Percentiles rank a stretch among this genome's conserved stretches.
Evolutionary conservation across 73 alveolate species (phyloP).

Genomic region (Stentor roeselii): DNA sequence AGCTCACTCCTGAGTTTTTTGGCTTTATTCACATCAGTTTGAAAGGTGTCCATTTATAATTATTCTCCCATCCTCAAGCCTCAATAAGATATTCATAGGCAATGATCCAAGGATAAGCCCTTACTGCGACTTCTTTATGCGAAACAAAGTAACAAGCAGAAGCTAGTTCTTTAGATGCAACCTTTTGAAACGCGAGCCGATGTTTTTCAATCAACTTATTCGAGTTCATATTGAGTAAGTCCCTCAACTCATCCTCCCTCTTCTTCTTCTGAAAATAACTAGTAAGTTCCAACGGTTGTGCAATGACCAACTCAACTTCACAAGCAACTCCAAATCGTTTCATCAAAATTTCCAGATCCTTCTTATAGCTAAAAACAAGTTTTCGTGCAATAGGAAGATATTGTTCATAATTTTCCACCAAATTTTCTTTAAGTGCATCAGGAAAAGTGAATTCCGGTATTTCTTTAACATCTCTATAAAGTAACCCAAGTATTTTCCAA

Average conservation of each 20-base stretch:
- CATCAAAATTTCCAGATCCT: conserved; percentile 46
- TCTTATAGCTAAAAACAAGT: conserved; percentile 45
- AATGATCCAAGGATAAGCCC: conserved; percentile 14
- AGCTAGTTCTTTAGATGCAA: conserved; percentile 7
- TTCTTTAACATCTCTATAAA: conserved; percentile 50
- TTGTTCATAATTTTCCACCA: conserved; percentile 39
- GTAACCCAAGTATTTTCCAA: conserved; percentile 64
- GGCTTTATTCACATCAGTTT: conserved; percentile 1
- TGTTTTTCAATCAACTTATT: conserved; percentile 18
- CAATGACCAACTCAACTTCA: conserved; percentile 53
- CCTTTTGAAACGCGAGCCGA: neutral
- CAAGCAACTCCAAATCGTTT: conserved; percentile 50
- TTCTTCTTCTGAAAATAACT: conserved; percentile 4
- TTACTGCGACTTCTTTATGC: neutral
- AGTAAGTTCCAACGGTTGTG: conserved; percentile 16
- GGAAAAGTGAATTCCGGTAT: conserved; percentile 46
- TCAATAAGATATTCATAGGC: neutral
- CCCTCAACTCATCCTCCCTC: conserved; percentile 12
- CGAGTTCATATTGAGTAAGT: neutral
- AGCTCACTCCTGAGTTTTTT: neutral
- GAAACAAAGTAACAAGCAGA: neutral
- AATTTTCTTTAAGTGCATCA: conserved; percentile 39
- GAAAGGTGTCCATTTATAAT: neutral
- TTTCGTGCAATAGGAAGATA: conserved; percentile 40
- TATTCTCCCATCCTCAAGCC: conserved; percentile 18